Conservation (phyloP, 345 rosid species). For the Trapa incisa region DNA sequence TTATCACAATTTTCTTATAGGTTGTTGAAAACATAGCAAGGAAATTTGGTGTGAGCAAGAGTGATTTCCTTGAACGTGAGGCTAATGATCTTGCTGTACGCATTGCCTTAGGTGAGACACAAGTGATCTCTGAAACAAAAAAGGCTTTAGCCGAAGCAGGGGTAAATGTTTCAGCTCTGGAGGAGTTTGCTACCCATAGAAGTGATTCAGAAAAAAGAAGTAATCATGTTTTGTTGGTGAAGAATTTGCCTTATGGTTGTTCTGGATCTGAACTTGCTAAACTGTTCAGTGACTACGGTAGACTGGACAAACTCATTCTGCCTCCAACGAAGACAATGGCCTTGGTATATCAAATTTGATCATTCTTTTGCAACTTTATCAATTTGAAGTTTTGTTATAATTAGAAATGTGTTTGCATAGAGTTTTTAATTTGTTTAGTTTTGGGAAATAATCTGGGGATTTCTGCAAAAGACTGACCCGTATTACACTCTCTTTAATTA, state of each 20-base stretch:
- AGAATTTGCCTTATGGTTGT: slow-evolving; percentile 87
- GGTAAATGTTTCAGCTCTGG: slow-evolving; percentile 55
- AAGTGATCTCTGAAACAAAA: slow-evolving; percentile 89
- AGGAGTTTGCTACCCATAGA: slow-evolving; percentile 53
- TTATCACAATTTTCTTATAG: slow-evolving; percentile 21
- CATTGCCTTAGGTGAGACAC: slow-evolving; percentile 90
- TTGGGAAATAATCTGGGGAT: not conserved
- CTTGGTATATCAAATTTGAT: slow-evolving; percentile 33
- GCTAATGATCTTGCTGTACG: slow-evolving; percentile 94
- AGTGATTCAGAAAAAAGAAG: slow-evolving; percentile 57
- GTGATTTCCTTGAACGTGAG: slow-evolving; percentile 83
- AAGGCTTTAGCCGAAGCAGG: slow-evolving; percentile 71
- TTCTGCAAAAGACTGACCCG: not conserved
- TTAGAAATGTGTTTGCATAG: not conserved
- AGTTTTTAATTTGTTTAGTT: not conserved
- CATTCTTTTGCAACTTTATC: not conserved
- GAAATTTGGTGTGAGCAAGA: slow-evolving; percentile 72
- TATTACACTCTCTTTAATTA: not conserved
- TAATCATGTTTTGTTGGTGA: slow-evolving; percentile 69
- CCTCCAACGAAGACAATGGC: slow-evolving; percentile 90
- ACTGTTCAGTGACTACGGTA: slow-evolving; percentile 82
- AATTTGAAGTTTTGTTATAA: not conserved
- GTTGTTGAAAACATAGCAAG: slow-evolving; percentile 78
- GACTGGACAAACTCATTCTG: slow-evolving; percentile 63
- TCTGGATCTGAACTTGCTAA: slow-evolving; percentile 66